Evolutionary conservation across 306 rosid species (phyloP).

Genomic region (Cotoneaster glaucophyllus): DNA sequence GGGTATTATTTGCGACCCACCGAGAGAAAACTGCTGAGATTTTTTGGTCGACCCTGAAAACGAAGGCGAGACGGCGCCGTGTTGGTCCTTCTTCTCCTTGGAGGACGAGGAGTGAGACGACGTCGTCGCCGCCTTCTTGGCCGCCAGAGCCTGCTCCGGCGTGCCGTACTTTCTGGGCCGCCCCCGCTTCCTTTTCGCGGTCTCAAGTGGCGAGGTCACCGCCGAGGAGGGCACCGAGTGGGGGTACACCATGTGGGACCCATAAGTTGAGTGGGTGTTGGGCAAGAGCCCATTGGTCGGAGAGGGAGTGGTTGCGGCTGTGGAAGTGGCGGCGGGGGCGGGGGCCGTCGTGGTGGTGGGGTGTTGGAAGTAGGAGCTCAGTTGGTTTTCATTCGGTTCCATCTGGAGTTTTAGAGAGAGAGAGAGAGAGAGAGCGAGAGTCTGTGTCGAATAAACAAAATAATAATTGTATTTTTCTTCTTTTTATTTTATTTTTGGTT

Average conservation of each 20-base stretch:
- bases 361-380: constrained; percentile 66
- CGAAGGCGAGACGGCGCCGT: constrained; percentile 37
- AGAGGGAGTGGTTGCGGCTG: constrained; percentile 14
- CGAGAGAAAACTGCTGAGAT: constrained; percentile 46
- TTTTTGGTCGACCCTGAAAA: constrained; percentile 48
- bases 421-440: constrained; percentile 29
- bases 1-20: constrained; percentile 23
- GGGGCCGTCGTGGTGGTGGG: constrained; percentile 23
- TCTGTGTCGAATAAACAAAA: constrained; percentile 30
- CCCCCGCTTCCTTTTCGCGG: constrained; percentile 78
- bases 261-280: constrained; percentile 29
- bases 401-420: constrained; percentile 38
- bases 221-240: constrained; percentile 69
- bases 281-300: constrained; percentile 67
- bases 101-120: constrained; percentile 58
- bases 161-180: constrained; percentile 86
- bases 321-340: constrained; percentile 11
- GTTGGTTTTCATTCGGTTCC: constrained; percentile 89
- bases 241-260: constrained; percentile 57
- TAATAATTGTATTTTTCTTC: constrained; percentile 15
- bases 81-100: constrained; percentile 40
- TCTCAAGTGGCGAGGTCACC: constrained; percentile 51
- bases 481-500: neutral
- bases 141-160: constrained; percentile 83
- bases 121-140: constrained; percentile 75